phyloP scores from a whole-genome alignment of 768 basidiomycete species.

The Suillus tomentosus region DNA sequence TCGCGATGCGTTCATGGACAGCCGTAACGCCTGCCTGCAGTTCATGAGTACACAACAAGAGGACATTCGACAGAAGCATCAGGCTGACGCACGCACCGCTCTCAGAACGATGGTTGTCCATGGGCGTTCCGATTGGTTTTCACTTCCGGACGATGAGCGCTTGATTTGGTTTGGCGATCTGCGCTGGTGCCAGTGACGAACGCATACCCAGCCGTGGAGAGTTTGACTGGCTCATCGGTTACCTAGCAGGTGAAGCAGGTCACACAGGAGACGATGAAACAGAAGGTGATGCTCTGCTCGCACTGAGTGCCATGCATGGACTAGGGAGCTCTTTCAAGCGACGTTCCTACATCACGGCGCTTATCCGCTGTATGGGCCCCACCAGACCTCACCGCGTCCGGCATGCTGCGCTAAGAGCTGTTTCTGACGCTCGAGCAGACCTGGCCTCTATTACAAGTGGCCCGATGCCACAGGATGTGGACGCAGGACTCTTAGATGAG shows the following conservation, averaged over 20 bases:
- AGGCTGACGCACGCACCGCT: background rate
- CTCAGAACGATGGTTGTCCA: background rate
- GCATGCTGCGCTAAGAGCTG: background rate
- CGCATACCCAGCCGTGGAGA: background rate
- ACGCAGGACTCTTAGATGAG: background rate
- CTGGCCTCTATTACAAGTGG: background rate
- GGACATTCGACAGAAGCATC: background rate
- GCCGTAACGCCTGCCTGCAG: background rate
- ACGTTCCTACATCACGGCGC: background rate
- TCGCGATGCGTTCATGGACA: background rate
- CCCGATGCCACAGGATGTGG: background rate
- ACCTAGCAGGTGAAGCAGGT: background rate
- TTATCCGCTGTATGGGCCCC: background rate
- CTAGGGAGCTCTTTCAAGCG: background rate
- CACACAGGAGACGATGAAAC: background rate
- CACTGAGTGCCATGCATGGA: background rate
- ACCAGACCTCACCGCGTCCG: background rate
- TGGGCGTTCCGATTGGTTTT: background rate
- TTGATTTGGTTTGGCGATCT: background rate
- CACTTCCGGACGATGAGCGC: background rate
- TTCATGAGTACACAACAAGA: background rate
- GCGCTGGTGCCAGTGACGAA: background rate
- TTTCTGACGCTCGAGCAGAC: background rate
- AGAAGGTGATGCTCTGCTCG: background rate
- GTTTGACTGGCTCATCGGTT: background rate